These are phyloP conservation scores for Dillenia turbinata DNA, from an alignment of 164 flowering plant genomes.

Conservation along the genomic window DNA sequence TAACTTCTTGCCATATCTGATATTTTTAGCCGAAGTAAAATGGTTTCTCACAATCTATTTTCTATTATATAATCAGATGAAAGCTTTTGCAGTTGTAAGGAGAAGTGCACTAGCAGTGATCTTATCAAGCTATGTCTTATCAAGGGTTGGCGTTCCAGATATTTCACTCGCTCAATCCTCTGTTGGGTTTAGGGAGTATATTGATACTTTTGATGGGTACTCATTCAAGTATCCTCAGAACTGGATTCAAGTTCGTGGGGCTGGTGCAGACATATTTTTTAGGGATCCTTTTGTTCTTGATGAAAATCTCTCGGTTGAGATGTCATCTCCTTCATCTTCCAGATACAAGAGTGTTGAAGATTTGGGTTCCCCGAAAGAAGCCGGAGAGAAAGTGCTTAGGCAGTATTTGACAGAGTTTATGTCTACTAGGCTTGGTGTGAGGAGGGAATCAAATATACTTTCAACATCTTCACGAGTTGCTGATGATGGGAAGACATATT, in stretches of 20 bases:
- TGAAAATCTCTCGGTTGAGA: slow-evolving; percentile 80
- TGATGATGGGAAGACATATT: slow-evolving; percentile 87
- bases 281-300: slow-evolving; percentile 94
- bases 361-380: slow-evolving; percentile 83
- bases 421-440: slow-evolving; percentile 96
- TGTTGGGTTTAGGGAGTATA: slow-evolving; percentile 66
- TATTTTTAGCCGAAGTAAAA: not conserved
- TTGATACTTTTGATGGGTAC: slow-evolving; percentile 92
- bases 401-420: slow-evolving; percentile 96
- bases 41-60: slow-evolving; percentile 12
- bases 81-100: slow-evolving; percentile 76
- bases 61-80: slow-evolving; percentile 41
- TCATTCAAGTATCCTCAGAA: slow-evolving; percentile 76
- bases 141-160: slow-evolving; percentile 21
- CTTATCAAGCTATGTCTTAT: slow-evolving; percentile 47
- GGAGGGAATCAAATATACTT: slow-evolving; percentile 74
- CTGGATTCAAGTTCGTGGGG: slow-evolving; percentile 93
- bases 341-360: slow-evolving; percentile 80
- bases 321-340: slow-evolving; percentile 96
- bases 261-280: slow-evolving; percentile 85
- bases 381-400: slow-evolving; percentile 75
- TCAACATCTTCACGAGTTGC: slow-evolving; percentile 80
- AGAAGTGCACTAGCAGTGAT: slow-evolving; percentile 55
- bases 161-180: slow-evolving; percentile 44
- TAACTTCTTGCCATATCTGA: too few relatives aligned